A percentile compares a stretch with the other conserved stretches of the same genome.
Conservation (phyloP, 257 asterid genomes). For the Leonotis leonurus region DNA sequence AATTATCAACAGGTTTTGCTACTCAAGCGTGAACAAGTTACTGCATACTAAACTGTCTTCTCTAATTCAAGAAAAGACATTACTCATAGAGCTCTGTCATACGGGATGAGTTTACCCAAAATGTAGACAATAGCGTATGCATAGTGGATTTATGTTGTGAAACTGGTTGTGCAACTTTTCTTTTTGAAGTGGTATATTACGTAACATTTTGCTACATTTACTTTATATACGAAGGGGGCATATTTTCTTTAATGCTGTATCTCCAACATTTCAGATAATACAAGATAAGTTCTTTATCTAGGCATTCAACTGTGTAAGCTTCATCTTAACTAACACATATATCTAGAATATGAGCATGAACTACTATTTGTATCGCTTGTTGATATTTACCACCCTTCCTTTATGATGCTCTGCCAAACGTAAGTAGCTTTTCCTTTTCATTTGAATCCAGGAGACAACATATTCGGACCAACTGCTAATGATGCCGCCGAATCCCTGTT, state of each 20-base stretch:
- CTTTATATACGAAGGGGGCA: background rate
- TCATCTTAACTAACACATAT: background rate
- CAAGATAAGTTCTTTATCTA: background rate
- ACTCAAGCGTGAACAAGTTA: background rate
- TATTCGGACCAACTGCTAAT: slow-evolving; percentile 71
- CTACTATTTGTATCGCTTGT: background rate
- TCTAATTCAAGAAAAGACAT: background rate
- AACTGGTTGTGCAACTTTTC: background rate
- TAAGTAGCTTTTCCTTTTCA: slow-evolving; percentile 2
- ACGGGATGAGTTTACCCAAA: background rate
- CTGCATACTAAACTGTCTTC: background rate
- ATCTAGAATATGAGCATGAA: background rate
- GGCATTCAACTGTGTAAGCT: background rate
- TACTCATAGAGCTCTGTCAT: background rate
- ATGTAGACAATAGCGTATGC: background rate
- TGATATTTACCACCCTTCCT: background rate
- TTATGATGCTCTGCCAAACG: background rate
- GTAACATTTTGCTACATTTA: background rate
- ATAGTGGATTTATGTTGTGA: background rate
- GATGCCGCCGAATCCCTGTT: slow-evolving; percentile 95
- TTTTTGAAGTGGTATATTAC: background rate
- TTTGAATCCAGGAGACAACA: slow-evolving; percentile 64
- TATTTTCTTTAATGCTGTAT: background rate
- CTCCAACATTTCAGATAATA: too few species aligned
- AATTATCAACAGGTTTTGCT: background rate